Evolutionary conservation across 495 filamentous ascomycete species (phyloP).

Genomic region (Cetradonia linearis): DNA sequence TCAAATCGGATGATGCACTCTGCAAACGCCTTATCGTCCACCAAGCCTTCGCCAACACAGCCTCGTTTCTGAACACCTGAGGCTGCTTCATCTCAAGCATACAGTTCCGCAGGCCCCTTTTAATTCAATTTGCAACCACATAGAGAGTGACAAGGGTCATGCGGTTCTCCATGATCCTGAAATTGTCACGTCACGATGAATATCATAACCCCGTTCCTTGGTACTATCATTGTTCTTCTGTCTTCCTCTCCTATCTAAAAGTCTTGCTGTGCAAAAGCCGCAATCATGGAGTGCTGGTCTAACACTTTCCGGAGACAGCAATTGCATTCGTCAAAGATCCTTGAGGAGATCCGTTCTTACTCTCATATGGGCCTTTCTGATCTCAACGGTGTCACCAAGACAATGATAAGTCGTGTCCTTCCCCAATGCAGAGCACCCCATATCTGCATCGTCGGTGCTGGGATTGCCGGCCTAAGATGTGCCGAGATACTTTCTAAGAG

Average conservation of each 20-base stretch:
- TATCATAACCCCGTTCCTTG: neutral
- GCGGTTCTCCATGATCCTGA: neutral
- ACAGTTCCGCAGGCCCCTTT: neutral
- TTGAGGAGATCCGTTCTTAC: neutral
- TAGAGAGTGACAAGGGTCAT: neutral
- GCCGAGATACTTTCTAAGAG: constrained; percentile 70
- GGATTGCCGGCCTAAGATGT: constrained; percentile 76
- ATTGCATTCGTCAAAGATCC: neutral
- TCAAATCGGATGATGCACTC: neutral
- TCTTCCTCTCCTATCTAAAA: neutral
- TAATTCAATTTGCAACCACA: neutral
- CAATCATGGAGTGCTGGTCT: constrained; percentile 8
- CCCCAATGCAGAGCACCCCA: constrained; percentile 35
- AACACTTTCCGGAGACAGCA: neutral
- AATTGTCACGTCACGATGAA: neutral
- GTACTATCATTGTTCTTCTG: neutral
- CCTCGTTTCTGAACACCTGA: neutral
- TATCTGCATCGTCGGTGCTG: constrained; percentile 75
- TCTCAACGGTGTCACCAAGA: constrained; percentile 4
- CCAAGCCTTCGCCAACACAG: neutral
- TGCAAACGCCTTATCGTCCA: neutral
- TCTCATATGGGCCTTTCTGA: neutral
- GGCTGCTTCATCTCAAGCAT: neutral
- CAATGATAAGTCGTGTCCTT: constrained; percentile 12
- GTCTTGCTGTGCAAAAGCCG: neutral